Evolutionary conservation across 441 rosid genomes (phyloP), one percentile per base, ranked within the genome.

Genomic region (Erodium moschatum): DNA sequence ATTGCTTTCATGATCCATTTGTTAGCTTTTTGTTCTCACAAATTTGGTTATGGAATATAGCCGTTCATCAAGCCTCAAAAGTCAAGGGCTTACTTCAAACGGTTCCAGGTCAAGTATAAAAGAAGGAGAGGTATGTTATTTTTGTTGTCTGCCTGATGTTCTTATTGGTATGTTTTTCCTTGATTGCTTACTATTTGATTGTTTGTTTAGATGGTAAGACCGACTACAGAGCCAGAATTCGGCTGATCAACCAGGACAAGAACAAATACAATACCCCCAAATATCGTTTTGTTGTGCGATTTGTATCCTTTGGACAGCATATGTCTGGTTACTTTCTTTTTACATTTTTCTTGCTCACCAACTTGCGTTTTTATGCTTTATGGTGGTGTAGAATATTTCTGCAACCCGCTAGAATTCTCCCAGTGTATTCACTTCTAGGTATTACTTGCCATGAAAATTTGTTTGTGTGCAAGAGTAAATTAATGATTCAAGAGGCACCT

Each of bases 21-120:
- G 18, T n/a, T 48, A 48, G 56, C n/a, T 48, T n/a, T 48, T 48
- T 40, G 18, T 13, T n/a, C 56, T 48, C 6, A 15, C 52, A 13
- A 48, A 48, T 6, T 15, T 64, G 31, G 31, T 64, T 64, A 29
- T 62, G 15, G 40, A 24, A 21, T n/a, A 16, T 68, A 75, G 78
- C 75, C 8, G 4, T 75, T 61, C 44, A 71, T 75, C 21, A 75
- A 75, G 72, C 13, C 78, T 3, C 78, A 75, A 15, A 75, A 75
- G 75, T 35, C 75, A 21, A 68, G 35, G 78, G 74, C 78, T 21
- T 75, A 75, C 48, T 75, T 64, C 61, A 75, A 75, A 68, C 70
- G 78, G 24, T 75, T 52, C 61, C 78, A 75, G 60, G 78, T 75
- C 62, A 75, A 75, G 72, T 71, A 48, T 56, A 75, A 75, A 74